These are phyloP conservation scores for Sclerotinia subarctica DNA, from an alignment of 2,329 filamentous ascomycete genomes.

Conservation along the genomic window DNA sequence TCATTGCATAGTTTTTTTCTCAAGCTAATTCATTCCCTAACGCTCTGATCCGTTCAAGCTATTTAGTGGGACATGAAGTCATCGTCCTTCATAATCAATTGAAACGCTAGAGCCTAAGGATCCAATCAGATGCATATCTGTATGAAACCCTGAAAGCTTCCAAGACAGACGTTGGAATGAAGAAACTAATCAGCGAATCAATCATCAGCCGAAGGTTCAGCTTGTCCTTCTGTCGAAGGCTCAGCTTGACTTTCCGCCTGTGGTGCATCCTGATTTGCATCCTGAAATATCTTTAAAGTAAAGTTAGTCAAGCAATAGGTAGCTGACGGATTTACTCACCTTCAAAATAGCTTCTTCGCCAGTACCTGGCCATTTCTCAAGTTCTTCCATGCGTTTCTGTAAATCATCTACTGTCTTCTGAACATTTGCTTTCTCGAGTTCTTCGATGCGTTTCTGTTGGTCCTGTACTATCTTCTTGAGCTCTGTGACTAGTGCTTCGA, in stretches of 20 bases:
- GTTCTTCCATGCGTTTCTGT: background rate
- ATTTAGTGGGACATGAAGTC: background rate
- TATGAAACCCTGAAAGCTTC: background rate
- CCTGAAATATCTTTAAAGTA: background rate
- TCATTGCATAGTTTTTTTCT: background rate
- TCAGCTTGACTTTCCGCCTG: background rate
- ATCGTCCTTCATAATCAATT: background rate
- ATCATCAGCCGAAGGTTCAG: background rate
- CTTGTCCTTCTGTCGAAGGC: background rate
- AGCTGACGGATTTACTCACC: background rate
- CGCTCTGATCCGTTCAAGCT: background rate
- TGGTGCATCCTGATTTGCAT: background rate
- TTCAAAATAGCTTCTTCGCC: background rate
- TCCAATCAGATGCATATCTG: background rate
- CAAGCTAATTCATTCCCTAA: background rate
- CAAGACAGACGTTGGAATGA: too few relatives aligned
- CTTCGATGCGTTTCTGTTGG: background rate
- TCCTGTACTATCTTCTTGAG: constrained; percentile 1
- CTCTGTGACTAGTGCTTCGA: background rate
- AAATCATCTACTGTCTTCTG: background rate
- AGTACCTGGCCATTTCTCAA: background rate
- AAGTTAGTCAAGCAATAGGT: too few relatives aligned
- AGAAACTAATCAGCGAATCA: constrained; percentile 8
- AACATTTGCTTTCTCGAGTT: background rate
- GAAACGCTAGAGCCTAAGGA: background rate